Base-by-base conservation (phyloP, 148 eudicot species). In the Polygonum aviculare region DNA sequence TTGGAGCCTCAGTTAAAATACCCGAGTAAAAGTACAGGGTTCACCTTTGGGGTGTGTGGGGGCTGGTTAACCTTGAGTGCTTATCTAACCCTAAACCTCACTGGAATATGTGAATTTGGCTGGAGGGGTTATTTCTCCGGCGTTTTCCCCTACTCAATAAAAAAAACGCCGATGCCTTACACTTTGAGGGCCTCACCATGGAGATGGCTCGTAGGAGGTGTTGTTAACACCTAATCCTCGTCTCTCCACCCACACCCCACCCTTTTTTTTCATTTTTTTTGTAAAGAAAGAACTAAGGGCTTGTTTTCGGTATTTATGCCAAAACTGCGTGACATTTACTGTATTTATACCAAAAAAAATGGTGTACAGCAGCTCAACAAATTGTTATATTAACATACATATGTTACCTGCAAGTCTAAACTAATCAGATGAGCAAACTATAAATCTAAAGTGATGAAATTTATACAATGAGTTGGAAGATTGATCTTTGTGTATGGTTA, bases 231-330 rank as follows among this genome's bases (percentile, higher is more conserved):
- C 49, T 2, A 48, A 5, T 51, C 19, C 57, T 51, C 60, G 26
- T 54, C 60, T 54, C 60, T 54, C 60, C 60, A n/a, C 19, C 60
- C 60, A 54, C 60, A 54, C 60, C 60, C 60, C 60, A 54, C 22
- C 26, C 60, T 7, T 4, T 16, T 52, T 52, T 16, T 26, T 26
- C 1, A 0, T 1, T 0, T 26, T 26, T 26, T 26, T 26, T 26
- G 31, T 26, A 26, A 26, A 26, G 31, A 26, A 26, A 26, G 31
- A 26, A 0, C 31, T 26, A 26, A 26, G 31, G 31, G 31, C 31
- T 26, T 26, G 31, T 26, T 26, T 26, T 26, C 31, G 31, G 31
- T 26, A 26, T 26, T 26, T 26, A 26, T 26, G 31, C 31, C 31
- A 26, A 26, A 26, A 26, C 31, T 26, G 1, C 31, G 1, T 26